Evolutionary conservation across 441 rosid species (phyloP).

Genomic region (Adansonia rubrostipa): DNA sequence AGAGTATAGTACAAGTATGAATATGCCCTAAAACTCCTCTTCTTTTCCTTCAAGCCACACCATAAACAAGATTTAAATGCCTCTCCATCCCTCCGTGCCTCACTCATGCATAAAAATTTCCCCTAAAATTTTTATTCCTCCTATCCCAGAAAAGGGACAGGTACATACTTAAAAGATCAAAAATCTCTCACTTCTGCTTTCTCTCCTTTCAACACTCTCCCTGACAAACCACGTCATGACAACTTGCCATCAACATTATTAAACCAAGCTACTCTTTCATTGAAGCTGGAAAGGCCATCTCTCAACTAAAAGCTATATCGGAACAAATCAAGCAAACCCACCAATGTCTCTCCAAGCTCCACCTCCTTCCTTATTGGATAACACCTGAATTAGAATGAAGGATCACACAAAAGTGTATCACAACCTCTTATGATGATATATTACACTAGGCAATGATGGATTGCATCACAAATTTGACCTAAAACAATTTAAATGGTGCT

Average conservation of each 20-base stretch:
- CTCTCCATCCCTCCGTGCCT: not conserved
- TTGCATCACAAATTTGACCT: not conserved
- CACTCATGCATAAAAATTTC: not conserved
- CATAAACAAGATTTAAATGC: not conserved
- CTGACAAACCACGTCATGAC: not conserved
- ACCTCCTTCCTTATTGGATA: not conserved
- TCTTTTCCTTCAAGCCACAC: not conserved
- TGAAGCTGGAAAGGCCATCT: not conserved
- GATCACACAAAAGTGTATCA: not conserved
- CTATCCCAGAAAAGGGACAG: too few relatives aligned
- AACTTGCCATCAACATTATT: not conserved
- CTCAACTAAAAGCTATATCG: not conserved
- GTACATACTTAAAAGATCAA: not conserved
- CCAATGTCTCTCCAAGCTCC: not conserved
- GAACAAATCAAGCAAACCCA: not conserved
- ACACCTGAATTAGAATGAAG: not conserved
- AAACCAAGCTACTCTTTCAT: not conserved
- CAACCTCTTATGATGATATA: not conserved
- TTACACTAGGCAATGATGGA: not conserved
- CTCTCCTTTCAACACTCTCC: not conserved
- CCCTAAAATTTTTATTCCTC: not conserved
- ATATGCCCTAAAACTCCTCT: conserved; percentile 1
- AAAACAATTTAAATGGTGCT: not conserved
- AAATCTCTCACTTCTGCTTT: not conserved
- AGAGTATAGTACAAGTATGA: not conserved